A percentile compares a stretch with the other conserved stretches of the same genome.
Evolutionary conservation across 768 basidiomycete species (phyloP).

Genomic region (Russula virescens): DNA sequence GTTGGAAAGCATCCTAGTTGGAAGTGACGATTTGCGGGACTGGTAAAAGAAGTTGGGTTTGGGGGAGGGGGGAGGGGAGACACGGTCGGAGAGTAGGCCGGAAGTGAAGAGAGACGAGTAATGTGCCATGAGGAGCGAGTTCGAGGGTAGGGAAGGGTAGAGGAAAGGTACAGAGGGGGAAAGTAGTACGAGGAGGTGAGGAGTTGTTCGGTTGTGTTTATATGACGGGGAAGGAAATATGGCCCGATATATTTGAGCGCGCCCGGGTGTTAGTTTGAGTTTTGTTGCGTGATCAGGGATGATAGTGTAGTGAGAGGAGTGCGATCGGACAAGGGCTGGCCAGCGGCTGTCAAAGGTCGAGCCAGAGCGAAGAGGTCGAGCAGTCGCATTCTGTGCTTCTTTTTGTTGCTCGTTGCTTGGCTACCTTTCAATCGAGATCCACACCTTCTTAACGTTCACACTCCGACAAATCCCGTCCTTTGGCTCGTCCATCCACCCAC

Average conservation of each 20-base stretch:
- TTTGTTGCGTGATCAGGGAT: too few relatives aligned
- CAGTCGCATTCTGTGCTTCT: too few relatives aligned
- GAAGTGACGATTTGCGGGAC: slow-evolving; percentile 24
- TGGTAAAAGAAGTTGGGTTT: slow-evolving; percentile 11
- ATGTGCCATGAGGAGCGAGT: slow-evolving; percentile 11
- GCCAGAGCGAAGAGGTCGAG: too few relatives aligned
- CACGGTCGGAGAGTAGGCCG: slow-evolving; percentile 22
- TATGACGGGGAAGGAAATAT: background rate
- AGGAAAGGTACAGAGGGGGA: background rate
- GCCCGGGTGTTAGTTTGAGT: background rate
- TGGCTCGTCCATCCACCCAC: background rate
- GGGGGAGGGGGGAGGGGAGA: slow-evolving; percentile 15
- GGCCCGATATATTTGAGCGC: background rate
- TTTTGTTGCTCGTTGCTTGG: background rate
- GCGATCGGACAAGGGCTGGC: too few relatives aligned
- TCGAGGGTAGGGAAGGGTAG: background rate
- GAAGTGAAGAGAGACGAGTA: slow-evolving; percentile 23
- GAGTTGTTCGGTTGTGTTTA: background rate
- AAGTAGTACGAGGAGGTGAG: background rate
- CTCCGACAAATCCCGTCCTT: background rate
- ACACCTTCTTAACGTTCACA: background rate
- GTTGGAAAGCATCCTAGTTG: slow-evolving; percentile 2
- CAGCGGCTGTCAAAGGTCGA: too few relatives aligned
- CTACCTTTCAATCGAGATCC: background rate
- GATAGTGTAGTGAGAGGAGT: too few relatives aligned